Conservation (phyloP, 1,284 basidiomycete species). For the Neotropicomus parvogracilis region DNA sequence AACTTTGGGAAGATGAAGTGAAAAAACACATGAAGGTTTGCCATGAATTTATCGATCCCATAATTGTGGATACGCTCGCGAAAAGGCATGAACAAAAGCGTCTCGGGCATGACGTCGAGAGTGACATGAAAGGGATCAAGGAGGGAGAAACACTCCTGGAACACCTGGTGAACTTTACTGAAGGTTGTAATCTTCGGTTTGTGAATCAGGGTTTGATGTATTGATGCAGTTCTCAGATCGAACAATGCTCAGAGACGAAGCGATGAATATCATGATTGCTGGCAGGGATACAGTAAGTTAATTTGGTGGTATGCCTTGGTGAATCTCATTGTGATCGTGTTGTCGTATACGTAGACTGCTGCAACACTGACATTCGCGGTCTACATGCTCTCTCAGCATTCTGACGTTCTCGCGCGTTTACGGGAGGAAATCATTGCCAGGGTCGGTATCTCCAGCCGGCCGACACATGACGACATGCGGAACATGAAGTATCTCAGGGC, state of each 20-base stretch:
- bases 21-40: conserved; percentile 19
- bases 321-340: conserved; percentile 2
- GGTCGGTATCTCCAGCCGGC: conserved; percentile 41
- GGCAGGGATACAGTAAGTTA: conserved; percentile 39
- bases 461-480: conserved; percentile 50
- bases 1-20: conserved; percentile 25
- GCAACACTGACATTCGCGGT: conserved; percentile 48
- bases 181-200: conserved; percentile 21
- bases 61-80: conserved; percentile 26
- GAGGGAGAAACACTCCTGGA: conserved; percentile 31
- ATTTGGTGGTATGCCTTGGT: not conserved
- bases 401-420: conserved; percentile 42
- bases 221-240: conserved; percentile 27
- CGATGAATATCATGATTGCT: conserved; percentile 40
- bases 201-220: not conserved
- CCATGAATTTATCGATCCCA: conserved; percentile 28
- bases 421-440: conserved; percentile 49
- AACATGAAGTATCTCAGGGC: conserved; percentile 57
- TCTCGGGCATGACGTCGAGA: conserved; percentile 1
- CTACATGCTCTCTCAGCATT: conserved; percentile 54
- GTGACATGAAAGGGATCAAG: conserved; percentile 2
- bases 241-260: conserved; percentile 37
- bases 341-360: conserved; percentile 40
- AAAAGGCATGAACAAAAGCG: conserved; percentile 21
- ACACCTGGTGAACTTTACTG: conserved; percentile 30